phyloP scores from a whole-genome alignment of 176 grass and related monocot genomes.

The Dactylis glomerata region DNA sequence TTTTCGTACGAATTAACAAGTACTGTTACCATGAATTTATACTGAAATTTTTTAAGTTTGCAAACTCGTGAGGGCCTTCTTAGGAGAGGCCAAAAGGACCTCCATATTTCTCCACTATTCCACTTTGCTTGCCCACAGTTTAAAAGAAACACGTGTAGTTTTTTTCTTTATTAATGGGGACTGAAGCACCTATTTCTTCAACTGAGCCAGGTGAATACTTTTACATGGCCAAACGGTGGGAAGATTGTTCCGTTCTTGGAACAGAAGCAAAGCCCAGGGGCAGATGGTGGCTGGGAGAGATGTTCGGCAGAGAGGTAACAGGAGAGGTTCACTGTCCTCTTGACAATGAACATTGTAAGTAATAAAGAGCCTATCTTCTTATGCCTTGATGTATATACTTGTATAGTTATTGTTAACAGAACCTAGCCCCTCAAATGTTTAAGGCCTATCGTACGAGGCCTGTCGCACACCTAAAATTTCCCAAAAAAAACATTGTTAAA shows the following conservation, averaged over 20 bases:
- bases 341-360: constrained; percentile 86
- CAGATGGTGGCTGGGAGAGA: not conserved
- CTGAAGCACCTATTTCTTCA: not conserved
- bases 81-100: not conserved
- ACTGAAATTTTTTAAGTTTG: not conserved
- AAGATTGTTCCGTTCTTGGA: constrained; percentile 23
- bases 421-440: not conserved
- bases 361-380: not conserved
- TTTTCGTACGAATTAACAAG: not conserved
- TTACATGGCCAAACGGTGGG: not conserved
- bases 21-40: not conserved
- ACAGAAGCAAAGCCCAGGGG: constrained; percentile 12
- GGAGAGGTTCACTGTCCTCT: constrained; percentile 84
- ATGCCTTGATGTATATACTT: not conserved
- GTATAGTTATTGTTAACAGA: not conserved
- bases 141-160: not conserved
- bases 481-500: not conserved
- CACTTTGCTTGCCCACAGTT: not conserved
- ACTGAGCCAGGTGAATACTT: not conserved
- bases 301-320: constrained; percentile 74
- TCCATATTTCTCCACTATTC: not conserved
- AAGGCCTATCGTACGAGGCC: no score
- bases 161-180: not conserved
- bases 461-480: not conserved
- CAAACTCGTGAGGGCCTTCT: not conserved